These are phyloP conservation scores for Salicornia ramosissima DNA, from an alignment of 148 eudicot species.

Conservation along the genomic window DNA sequence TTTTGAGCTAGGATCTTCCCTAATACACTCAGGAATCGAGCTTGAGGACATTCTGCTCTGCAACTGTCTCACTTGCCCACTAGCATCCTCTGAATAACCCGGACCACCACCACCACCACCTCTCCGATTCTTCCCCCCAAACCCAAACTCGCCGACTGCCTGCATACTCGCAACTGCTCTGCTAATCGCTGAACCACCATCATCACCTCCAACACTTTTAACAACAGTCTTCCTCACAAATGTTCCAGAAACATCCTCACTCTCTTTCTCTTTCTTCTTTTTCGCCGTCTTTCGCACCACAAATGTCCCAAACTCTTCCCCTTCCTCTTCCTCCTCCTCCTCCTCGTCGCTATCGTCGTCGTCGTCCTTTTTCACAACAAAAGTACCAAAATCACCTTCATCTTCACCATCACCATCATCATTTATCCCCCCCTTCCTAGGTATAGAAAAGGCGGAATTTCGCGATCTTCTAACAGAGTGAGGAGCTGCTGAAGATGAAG, in stretches of 20 bases:
- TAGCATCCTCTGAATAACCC: conserved; percentile 26
- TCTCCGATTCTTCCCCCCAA: conserved; percentile 43
- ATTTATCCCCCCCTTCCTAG: conserved; percentile 15
- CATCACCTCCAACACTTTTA: conserved; percentile 34
- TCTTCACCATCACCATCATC: conserved; percentile 29
- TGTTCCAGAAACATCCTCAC: conserved; percentile 51
- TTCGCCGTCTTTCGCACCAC: conserved; percentile 48
- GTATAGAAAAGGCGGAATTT: conserved; percentile 19
- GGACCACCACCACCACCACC: conserved; percentile 25
- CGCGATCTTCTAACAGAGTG: conserved; percentile 28
- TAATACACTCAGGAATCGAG: conserved; percentile 76
- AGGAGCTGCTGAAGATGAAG: neutral
- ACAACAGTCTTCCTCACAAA: conserved; percentile 46
- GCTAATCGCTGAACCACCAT: conserved; percentile 52
- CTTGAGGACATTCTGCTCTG: conserved; percentile 67
- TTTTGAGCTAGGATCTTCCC: conserved; percentile 78
- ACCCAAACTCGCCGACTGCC: conserved; percentile 59
- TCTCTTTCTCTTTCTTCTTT: conserved; percentile 35
- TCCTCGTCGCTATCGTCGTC: conserved; percentile 20
- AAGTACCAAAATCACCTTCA: conserved; percentile 38
- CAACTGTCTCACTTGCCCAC: conserved; percentile 37
- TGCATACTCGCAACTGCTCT: conserved; percentile 95
- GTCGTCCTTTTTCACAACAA: conserved; percentile 36
- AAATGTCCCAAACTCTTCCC: conserved; percentile 56
- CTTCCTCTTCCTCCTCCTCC: conserved; percentile 37